Evolutionary conservation across 148 eudicot genomes (phyloP), one percentile per base, ranked within the genome.

Genomic region (Arctostaphylos glauca): DNA sequence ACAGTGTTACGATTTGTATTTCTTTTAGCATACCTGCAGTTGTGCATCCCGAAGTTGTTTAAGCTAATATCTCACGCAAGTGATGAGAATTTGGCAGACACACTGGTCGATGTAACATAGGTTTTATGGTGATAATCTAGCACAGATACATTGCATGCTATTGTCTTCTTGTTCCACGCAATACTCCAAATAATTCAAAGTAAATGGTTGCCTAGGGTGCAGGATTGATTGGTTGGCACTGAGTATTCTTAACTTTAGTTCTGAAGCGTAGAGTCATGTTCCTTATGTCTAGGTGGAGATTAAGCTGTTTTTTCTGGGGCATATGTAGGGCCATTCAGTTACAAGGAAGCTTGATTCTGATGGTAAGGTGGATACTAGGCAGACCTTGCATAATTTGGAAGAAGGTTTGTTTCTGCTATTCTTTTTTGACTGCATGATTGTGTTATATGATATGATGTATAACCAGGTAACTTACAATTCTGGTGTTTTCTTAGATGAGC

Each of bases 281-380:
- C 48, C 9, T 5, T 8, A 66, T n/a, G 80, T 2, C 47, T 46
- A 49, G 58, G 47, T 78, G 44, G 74, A 43, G 50, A 47, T 67
- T 80, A 41, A 78, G 23, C 25, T 73, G 13, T 12, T 21, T 80
- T 73, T 72, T 41, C 25, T 31, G 38, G 47, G 80, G 70, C 44
- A 47, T 31, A 62, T 59, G 43, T 83, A 95, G 98, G 98, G 97
- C 31, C 96, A 92, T 87, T 90, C 97, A 5, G 82, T 93, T 19
- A 87, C 91, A 52, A 90, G 97, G 88, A 95, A 88, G 87, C 93
- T 95, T 70, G 87, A 84, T 79, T 81, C 96, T 23, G 97, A 92
- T 83, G 98, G 98, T 14, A 89, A 88, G 81, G 96, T 92, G 86
- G 95, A 93, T 46, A 93, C 94, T 71, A 56, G 79, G 84, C 93